Conservation (phyloP, 495 filamentous ascomycete genomes). For the Daldinia caldariorum region DNA sequence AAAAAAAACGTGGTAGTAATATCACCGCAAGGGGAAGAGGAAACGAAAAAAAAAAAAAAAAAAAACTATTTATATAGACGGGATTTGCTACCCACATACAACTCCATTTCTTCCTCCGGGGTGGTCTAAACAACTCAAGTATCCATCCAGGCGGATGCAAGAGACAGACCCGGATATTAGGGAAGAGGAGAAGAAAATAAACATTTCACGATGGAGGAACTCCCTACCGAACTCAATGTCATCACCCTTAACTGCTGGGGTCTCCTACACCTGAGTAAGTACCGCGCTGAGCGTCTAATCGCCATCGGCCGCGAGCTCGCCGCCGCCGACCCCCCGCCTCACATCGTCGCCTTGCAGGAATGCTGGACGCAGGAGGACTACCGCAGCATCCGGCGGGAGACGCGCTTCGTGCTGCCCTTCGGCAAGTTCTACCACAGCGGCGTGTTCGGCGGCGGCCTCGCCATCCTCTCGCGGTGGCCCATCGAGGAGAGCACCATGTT, state of each 20-base stretch:
- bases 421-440: slow-evolving; percentile 94
- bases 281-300: slow-evolving; percentile 78
- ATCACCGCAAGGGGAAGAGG: background rate
- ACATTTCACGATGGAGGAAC: slow-evolving; percentile 46
- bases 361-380: slow-evolving; percentile 96
- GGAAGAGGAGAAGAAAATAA: slow-evolving; percentile 14
- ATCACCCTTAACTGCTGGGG: slow-evolving; percentile 97
- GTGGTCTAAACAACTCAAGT: background rate
- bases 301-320: slow-evolving; percentile 86
- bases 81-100: background rate
- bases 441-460: slow-evolving; percentile 88
- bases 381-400: slow-evolving; percentile 78
- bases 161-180: background rate
- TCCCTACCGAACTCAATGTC: slow-evolving; percentile 70
- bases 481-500: slow-evolving; percentile 91
- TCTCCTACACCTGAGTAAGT: slow-evolving; percentile 83
- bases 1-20: slow-evolving; percentile 1
- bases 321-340: slow-evolving; percentile 70
- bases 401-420: slow-evolving; percentile 82
- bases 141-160: background rate
- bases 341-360: slow-evolving; percentile 95
- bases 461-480: slow-evolving; percentile 95
- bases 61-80: slow-evolving; percentile 7
- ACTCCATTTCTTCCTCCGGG: slow-evolving; percentile 1
- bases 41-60: background rate